Base-by-base conservation (phyloP, 1,284 basidiomycete species). In the Trichosporon ovoides region DNA sequence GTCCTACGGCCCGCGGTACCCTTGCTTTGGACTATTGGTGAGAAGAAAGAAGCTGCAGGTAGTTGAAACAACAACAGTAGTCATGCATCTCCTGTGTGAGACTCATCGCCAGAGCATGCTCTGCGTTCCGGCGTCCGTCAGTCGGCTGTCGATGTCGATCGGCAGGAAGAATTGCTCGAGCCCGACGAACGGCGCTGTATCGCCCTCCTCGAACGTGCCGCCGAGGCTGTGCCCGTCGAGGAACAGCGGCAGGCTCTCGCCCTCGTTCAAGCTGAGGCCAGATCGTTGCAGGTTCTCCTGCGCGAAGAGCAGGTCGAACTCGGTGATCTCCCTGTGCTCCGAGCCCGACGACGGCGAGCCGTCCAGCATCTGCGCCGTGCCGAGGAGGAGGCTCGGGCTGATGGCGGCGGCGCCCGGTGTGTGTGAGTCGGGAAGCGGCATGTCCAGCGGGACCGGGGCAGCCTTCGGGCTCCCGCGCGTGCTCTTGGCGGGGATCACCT, bases 401-500 rank as follows among this genome's bases (percentile, higher is more conserved):
- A 65, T n/a, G 63, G 62, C 38, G 55, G 52, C 13, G 59, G 31
- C 22, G 57, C 43, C 51, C 22, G 48, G 61, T 11, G 66, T 62
- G 12, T 67, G 57, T 28, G 22, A 38, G 16, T 18, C 16, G 37
- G 3, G 12, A 16, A 33, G 22, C 2, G 38, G 10, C 24, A 11
- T 60, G 40, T 49, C 22, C 16, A 72, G 58, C 1, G 63, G 55
- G 1, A 54, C 50, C 0, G 53, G 20, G 1, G 22, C 38, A 51
- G 59, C 63, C 14, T 53, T 64, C 3, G 76, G 76, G 3, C 77
- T 78, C 2, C 71, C 53, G n/a, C 68, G 66, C 14, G 66, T 61
- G 4, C 75, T 77, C 4, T 76, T 63, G 1, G 76, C 76, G 1
- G 78, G 78, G n/a, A 80, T 77, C 55, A 77, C 72, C 66, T 85